Evolutionary conservation across 208 protist species (phyloP).

Genomic region (Porcisia deanei): DNA sequence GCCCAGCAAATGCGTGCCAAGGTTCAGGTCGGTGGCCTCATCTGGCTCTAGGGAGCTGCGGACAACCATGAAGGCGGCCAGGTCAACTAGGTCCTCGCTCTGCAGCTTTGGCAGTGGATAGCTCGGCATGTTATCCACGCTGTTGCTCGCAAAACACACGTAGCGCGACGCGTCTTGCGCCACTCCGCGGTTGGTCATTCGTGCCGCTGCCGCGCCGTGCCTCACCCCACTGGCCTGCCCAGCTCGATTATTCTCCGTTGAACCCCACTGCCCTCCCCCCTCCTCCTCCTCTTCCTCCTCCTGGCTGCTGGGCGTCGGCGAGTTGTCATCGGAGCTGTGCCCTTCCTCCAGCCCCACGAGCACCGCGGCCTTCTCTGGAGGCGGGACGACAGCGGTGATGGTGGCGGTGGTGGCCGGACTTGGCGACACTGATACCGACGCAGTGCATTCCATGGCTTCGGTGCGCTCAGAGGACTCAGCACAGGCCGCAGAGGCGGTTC

Average conservation of each 20-base stretch:
- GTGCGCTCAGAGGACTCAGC: not conserved
- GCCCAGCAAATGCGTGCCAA: constrained; percentile 33
- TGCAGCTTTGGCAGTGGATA: constrained; percentile 36
- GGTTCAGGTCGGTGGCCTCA: constrained; percentile 25
- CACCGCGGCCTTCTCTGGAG: constrained; percentile 10
- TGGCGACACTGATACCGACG: not conserved
- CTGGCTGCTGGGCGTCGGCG: constrained; percentile 27
- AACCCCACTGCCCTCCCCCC: constrained; percentile 1
- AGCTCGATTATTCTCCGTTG: not conserved
- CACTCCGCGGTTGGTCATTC: constrained; percentile 2
- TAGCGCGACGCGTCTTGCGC: constrained; percentile 29
- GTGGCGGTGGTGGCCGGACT: not conserved
- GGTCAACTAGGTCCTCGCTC: constrained; percentile 33
- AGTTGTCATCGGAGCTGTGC: constrained; percentile 34
- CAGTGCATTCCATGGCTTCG: not conserved
- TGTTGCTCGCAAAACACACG: constrained; percentile 55
- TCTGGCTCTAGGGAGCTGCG: constrained; percentile 37
- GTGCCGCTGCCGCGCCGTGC: not conserved
- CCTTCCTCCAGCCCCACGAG: constrained; percentile 17
- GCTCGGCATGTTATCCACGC: constrained; percentile 33
- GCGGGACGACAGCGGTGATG: not conserved
- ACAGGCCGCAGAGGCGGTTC: not conserved
- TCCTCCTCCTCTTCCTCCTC: constrained; percentile 23
- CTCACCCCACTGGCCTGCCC: not conserved
- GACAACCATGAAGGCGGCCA: constrained; percentile 46